Evolutionary conservation across 257 asterid species (phyloP), one percentile per base, ranked within the genome.

Genomic region (Nicotiana tabacum): DNA sequence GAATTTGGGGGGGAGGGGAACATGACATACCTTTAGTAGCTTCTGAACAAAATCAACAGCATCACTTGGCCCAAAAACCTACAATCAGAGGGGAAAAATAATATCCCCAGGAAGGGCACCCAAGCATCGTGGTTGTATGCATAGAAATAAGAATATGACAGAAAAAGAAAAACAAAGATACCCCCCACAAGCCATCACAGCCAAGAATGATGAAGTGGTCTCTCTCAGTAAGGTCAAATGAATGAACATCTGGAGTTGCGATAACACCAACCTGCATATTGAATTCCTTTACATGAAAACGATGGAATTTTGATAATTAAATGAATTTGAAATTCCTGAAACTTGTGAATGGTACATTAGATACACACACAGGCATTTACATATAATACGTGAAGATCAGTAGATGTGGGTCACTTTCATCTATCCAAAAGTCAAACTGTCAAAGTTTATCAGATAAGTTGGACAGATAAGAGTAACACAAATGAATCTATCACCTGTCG

Each of bases 171-270:
- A 24, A 11, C 13, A 72, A 85, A 83, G 53, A 84, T 90, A 93
- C 98, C 92, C 97, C 99, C 99, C 99, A 95, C 90, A 95, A 89
- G 89, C 99, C 99, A 88, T 95, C 99, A 82, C 99, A 95, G 84
- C 98, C 99, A 69, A 95, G 97, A 86, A 95, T 92, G 77, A 95
- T 88, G 82, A 95, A 95, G 83, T 91, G 89, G 87, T 95, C 99
- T 89, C 99, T 92, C 88, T 88, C 93, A 29, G 98, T 93, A 12
- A 95, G 92, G 86, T 91, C 97, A 89, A 93, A 95, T n/a, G 99
- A 95, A 86, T 91, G 95, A 80, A 93, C 88, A 88, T 95, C 99
- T 70, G 99, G 98, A 80, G 87, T 86, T 84, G 99, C 94, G 85
- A 90, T 86, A 82, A 95, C 98, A 27, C 99, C 99, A 81, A 95